Evolutionary conservation across 2,329 filamentous ascomycete species (phyloP), one percentile per base, ranked within the genome.

Genomic region (Davidsoniella australis): DNA sequence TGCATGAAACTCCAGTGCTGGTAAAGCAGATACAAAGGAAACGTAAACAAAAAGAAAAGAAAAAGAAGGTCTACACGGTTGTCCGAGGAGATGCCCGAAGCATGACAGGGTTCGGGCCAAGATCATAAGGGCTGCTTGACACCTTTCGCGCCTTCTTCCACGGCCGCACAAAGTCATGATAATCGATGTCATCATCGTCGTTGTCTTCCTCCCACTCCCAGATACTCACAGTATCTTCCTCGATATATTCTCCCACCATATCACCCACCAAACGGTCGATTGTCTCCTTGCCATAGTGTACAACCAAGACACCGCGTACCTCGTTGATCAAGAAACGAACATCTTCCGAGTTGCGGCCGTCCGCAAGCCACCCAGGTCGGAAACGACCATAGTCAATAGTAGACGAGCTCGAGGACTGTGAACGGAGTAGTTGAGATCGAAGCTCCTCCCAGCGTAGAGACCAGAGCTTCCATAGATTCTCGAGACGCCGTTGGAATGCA

Each of bases 161-260:
- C 20, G 51, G 51, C 8, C 51, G 44, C 33, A 53, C 51, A 47
- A 53, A 53, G 38, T 53, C 51, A 41, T 53, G 51, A 49, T 53
- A 53, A 24, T 53, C 47, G 20, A 53, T 29, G 26, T 53, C 51
- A 5, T 53, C 51, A 12, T 49, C 44, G 5, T 53, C 51, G 41
- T 52, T 46, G 23, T 45, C 50, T 16, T 41, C 46, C 17, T 44
- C 51, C 18, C 23, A 44, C 39, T 53, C 51, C 51, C 51, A 53
- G 12, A 53, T 5, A 39, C 51, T 53, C 12, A 33, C 33, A 12
- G 29, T 39, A 40, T 50, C 50, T 37, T 45, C 39, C 17, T 50
- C 51, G 24, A 18, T 12, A 5, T 24, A 36, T 18, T 37, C 40
- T 4, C 29, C 43, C 5, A 17, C 39, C 9, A 33, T n/a, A 26